Evolutionary conservation across 495 filamentous ascomycete species (phyloP).

Genomic region (Aspergillus ostianus): DNA sequence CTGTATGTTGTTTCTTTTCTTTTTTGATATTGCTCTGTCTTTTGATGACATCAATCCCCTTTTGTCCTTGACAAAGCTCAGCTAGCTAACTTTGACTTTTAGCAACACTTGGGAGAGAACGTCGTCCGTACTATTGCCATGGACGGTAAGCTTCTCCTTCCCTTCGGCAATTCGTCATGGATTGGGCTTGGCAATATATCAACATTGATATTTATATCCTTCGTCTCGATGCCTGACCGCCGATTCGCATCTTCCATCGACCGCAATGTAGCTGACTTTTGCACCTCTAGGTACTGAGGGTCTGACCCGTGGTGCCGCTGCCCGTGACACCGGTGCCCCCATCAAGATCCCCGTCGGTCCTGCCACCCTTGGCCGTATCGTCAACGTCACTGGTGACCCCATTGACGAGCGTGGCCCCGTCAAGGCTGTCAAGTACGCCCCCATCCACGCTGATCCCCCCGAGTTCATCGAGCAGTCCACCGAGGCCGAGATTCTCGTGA

Average conservation of each 20-base stretch:
- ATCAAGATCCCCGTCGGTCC: constrained; percentile 97
- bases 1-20: constrained; percentile 71
- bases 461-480: constrained; percentile 93
- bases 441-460: constrained; percentile 94
- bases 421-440: constrained; percentile 80
- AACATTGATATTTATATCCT: constrained; percentile 2
- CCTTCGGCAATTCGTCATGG: background rate
- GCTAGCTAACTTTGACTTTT: constrained; percentile 28
- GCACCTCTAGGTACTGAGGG: constrained; percentile 84
- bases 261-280: background rate
- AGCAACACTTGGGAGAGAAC: constrained; percentile 99
- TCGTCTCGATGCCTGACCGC: background rate
- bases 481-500: constrained; percentile 91
- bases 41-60: constrained; percentile 20
- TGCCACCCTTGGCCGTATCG: constrained; percentile 96
- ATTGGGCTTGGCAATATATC: background rate
- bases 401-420: constrained; percentile 99
- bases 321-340: constrained; percentile 85
- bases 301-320: constrained; percentile 85
- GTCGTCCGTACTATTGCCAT: constrained; percentile 99
- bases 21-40: constrained; percentile 6
- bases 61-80: constrained; percentile 2
- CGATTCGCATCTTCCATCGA: background rate
- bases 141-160: constrained; percentile 72
- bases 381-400: constrained; percentile 99